These are phyloP conservation scores for Apophysomyces variabilis DNA, from an alignment of 371 early-diverging fungal genomes.

Conservation along the genomic window DNA sequence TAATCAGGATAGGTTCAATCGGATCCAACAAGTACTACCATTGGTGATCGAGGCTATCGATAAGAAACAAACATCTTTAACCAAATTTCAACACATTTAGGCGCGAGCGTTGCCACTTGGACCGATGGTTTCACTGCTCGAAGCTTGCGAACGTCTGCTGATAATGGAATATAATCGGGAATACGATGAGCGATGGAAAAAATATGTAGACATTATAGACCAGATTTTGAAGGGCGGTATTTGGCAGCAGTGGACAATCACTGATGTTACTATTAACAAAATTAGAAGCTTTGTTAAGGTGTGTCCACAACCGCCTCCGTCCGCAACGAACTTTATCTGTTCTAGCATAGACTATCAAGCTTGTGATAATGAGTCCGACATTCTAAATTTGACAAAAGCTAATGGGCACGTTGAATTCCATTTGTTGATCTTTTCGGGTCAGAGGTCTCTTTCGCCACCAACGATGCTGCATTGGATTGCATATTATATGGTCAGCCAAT, in stretches of 20 bases:
- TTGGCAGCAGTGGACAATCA: slow-evolving; percentile 13
- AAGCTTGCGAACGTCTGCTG: slow-evolving; percentile 19
- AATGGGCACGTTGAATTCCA: not conserved
- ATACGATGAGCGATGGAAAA: slow-evolving; percentile 13
- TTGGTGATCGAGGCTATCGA: slow-evolving; percentile 11
- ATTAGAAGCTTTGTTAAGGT: slow-evolving; percentile 8
- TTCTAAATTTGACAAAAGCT: not conserved
- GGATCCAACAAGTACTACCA: slow-evolving; percentile 15
- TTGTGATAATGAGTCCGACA: not conserved
- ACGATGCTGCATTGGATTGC: not conserved
- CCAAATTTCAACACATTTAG: not conserved
- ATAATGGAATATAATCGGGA: slow-evolving; percentile 18
- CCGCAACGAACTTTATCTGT: not conserved
- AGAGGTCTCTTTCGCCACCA: not conserved
- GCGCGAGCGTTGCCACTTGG: slow-evolving; percentile 11
- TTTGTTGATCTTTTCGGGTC: not conserved
- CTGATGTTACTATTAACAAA: not conserved
- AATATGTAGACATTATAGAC: not conserved
- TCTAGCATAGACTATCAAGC: not conserved
- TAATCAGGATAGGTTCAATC: slow-evolving; percentile 15
- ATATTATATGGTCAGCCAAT: not conserved
- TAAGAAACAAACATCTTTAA: not conserved
- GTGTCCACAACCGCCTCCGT: not conserved
- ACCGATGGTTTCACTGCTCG: slow-evolving; percentile 13
- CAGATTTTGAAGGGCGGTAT: not conserved